Base-by-base conservation (phyloP, 768 basidiomycete species). In the Zangia roseola region DNA sequence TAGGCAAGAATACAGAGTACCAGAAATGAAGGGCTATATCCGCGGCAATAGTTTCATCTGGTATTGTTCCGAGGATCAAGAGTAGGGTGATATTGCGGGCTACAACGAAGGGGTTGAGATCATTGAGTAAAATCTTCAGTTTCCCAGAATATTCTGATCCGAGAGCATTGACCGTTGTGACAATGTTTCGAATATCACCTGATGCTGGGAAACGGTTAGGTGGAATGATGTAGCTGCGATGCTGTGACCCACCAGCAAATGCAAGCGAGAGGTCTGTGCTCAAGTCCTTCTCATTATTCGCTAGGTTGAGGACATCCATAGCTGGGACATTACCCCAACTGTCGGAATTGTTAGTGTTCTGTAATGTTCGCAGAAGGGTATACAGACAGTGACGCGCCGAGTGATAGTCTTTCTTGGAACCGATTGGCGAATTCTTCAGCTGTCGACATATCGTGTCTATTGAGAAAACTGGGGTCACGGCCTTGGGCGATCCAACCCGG, bases 21-120 rank as follows among this genome's bases (percentile, higher is more conserved):
- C 74, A 78, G 43, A 75, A 71, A 49, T 79, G 77, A 19, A 78
- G 64, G 6, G 75, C 76, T 4, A 69, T 56, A 33, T 78, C 78
- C 8, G 69, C 76, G 1, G 72, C 73, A 17, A 68, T 19, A 6
- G 10, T 42, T 46, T 59, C 47, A 44, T 76, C 67, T 2, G 62
- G 40, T 34, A 71, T 53, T 17, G 54, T 64, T 3, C 70, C 69
- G n/a, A 79, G 63, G 36, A 77, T 69, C 19, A 71, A 54, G 19
- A 79, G 69, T 12, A 79, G 48, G 1, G 71, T 16, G 14, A 78
- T 55, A 43, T 79, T 79, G 24, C 78, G 72, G 17, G 62, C 57
- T 13, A 65, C 63, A n/a, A 70, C 47, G 14, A 24, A 23, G 1
- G 64, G 56, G 14, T 61, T 52, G n/a, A 45, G 14, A 43, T 79